Percentiles rank a stretch among this genome's conserved stretches.
These are phyloP conservation scores for Plasmodium blacklocki DNA, from an alignment of 169 alveolate genomes.

Conservation along the genomic window DNA sequence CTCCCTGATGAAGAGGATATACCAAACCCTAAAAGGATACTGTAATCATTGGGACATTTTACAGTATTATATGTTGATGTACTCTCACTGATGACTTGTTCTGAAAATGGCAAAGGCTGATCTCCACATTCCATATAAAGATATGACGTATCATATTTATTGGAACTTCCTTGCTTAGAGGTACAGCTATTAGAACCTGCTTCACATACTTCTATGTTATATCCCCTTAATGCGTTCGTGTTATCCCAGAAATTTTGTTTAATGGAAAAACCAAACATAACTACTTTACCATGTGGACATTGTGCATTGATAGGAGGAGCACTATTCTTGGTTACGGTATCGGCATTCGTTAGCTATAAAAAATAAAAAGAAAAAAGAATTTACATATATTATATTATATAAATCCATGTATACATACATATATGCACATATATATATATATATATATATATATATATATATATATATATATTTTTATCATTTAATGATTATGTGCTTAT, in stretches of 20 bases:
- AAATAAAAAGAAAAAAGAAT: not conserved
- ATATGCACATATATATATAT: not conserved
- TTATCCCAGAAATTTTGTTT: conserved; percentile 60
- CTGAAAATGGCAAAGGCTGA: conserved; percentile 43
- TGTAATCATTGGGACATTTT: conserved; percentile 77
- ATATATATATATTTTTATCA: not conserved
- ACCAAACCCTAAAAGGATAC: conserved; percentile 78
- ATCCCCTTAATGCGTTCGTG: conserved; percentile 61
- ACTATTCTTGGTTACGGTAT: conserved; percentile 77
- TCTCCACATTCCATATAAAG: conserved; percentile 61
- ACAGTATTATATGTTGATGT: conserved; percentile 41
- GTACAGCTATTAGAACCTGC: conserved; percentile 72
- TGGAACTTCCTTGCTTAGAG: conserved; percentile 77
- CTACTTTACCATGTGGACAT: conserved; percentile 76
- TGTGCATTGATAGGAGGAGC: conserved; percentile 82
- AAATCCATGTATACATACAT: not conserved
- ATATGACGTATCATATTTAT: conserved; percentile 69
- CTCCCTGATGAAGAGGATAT: conserved; percentile 69
- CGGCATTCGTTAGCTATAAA: conserved; percentile 63
- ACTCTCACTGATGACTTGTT: conserved; percentile 57
- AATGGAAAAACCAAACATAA: conserved; percentile 78
- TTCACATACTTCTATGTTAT: conserved; percentile 56
- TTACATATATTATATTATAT: not conserved
- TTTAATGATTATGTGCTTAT: not conserved
- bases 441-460: not conserved